Evolutionary conservation across 2,329 filamentous ascomycete genomes (phyloP).

Genomic region (Zarea fungicola): DNA sequence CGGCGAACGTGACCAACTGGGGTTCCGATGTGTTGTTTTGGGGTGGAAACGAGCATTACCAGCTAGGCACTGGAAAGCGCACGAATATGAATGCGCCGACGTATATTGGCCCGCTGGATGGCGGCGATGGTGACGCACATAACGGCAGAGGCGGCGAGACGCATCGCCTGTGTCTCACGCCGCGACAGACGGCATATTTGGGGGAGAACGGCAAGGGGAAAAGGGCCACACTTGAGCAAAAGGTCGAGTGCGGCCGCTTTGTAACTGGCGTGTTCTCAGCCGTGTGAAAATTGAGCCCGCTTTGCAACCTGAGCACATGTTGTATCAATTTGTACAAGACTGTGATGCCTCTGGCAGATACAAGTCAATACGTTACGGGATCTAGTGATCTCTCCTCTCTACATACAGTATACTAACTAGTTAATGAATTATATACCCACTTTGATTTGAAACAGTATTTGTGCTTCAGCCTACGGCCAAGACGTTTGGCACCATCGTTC

Average conservation of each 20-base stretch:
- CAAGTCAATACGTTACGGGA: not conserved
- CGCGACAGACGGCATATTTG: constrained; percentile 63
- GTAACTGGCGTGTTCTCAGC: constrained; percentile 80
- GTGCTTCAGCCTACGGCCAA: too few relatives aligned
- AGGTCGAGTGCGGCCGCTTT: constrained; percentile 77
- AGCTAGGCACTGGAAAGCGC: constrained; percentile 85
- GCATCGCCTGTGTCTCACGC: constrained; percentile 76
- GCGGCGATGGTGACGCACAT: constrained; percentile 51
- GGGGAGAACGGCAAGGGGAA: constrained; percentile 55
- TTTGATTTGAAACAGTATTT: constrained; percentile 4
- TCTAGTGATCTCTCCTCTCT: not conserved
- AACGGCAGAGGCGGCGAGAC: constrained; percentile 57
- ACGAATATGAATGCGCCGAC: constrained; percentile 71
- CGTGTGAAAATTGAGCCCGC: constrained; percentile 28
- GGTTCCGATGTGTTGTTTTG: constrained; percentile 87
- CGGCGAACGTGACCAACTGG: constrained; percentile 73
- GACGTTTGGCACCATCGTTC: not conserved
- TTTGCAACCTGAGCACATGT: too few relatives aligned
- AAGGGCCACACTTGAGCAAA: constrained; percentile 75
- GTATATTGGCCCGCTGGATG: constrained; percentile 74
- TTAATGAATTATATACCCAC: constrained; percentile 4
- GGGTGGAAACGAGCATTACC: constrained; percentile 92
- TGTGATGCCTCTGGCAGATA: not conserved
- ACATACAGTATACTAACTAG: constrained; percentile 2
- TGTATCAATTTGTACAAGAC: constrained; percentile 6